Conservation (phyloP, 1,284 basidiomycete species). For the Ceratobasidium sp. region DNA sequence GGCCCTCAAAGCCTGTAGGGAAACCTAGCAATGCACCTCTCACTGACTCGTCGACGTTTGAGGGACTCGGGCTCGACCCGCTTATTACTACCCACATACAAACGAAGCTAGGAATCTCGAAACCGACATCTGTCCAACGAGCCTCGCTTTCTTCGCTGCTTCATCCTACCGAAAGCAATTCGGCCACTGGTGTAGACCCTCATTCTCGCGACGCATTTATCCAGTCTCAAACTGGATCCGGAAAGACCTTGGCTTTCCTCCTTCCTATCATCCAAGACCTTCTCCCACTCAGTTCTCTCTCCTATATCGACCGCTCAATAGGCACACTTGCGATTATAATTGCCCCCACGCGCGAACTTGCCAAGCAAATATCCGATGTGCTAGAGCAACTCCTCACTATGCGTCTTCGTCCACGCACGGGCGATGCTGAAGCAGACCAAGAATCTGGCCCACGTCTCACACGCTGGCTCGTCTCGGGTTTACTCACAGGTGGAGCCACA, state of each 20-base stretch:
- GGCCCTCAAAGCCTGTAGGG: conserved; percentile 57
- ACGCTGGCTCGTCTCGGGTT: conserved; percentile 93
- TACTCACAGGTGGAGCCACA: conserved; percentile 86
- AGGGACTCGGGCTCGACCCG: conserved; percentile 83
- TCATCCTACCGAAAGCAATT: conserved; percentile 59
- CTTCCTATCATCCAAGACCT: conserved; percentile 96
- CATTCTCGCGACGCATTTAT: conserved; percentile 86
- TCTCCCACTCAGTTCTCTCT: conserved; percentile 86
- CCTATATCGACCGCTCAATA: conserved; percentile 87
- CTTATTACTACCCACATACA: conserved; percentile 85
- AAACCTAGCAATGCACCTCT: conserved; percentile 89
- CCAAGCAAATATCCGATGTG: conserved; percentile 90
- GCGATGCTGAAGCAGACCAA: conserved; percentile 60
- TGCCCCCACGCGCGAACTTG: conserved; percentile 94
- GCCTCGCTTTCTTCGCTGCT: conserved; percentile 83
- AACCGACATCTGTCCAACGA: conserved; percentile 93
- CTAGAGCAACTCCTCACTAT: conserved; percentile 76
- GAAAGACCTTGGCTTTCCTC: conserved; percentile 95
- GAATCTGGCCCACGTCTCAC: conserved; percentile 68
- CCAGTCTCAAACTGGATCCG: conserved; percentile 98
- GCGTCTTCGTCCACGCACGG: conserved; percentile 74
- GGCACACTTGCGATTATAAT: conserved; percentile 97
- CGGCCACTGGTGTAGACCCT: conserved; percentile 48
- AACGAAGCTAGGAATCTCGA: conserved; percentile 84
- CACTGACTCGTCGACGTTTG: conserved; percentile 77